phyloP scores from a whole-genome alignment of 495 filamentous ascomycete genomes.

The Extremus antarcticus region DNA sequence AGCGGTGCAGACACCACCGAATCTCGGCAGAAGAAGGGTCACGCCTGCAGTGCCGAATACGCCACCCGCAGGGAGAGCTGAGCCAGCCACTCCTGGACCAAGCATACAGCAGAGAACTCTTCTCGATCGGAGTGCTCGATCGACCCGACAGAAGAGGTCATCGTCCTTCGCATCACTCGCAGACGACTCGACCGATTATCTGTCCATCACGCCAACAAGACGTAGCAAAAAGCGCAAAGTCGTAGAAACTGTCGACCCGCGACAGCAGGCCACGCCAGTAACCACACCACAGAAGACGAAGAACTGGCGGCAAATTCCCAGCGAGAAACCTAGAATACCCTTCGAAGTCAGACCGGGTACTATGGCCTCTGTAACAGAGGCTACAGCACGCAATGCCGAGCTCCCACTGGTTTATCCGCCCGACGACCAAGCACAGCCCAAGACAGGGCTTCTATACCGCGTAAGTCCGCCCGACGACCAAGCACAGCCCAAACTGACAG shows the following conservation, averaged over 20 bases:
- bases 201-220: background rate
- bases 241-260: too few species aligned
- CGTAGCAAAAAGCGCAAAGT: background rate
- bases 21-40: background rate
- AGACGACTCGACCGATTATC: background rate
- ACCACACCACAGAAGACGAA: too few species aligned
- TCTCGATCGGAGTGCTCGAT: background rate
- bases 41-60: background rate
- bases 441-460: background rate
- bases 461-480: background rate
- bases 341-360: too few species aligned
- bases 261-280: too few species aligned
- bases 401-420: too few species aligned
- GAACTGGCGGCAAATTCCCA: too few species aligned
- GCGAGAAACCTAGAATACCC: too few species aligned
- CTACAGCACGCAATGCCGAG: too few species aligned
- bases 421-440: background rate
- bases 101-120: too few species aligned
- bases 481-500: background rate
- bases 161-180: background rate
- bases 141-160: background rate
- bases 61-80: background rate
- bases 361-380: too few species aligned
- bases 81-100: too few species aligned
- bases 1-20: too few species aligned